phyloP scores from a whole-genome alignment of 176 grass and related monocot species.

The Hyparrhenia diplandra region DNA sequence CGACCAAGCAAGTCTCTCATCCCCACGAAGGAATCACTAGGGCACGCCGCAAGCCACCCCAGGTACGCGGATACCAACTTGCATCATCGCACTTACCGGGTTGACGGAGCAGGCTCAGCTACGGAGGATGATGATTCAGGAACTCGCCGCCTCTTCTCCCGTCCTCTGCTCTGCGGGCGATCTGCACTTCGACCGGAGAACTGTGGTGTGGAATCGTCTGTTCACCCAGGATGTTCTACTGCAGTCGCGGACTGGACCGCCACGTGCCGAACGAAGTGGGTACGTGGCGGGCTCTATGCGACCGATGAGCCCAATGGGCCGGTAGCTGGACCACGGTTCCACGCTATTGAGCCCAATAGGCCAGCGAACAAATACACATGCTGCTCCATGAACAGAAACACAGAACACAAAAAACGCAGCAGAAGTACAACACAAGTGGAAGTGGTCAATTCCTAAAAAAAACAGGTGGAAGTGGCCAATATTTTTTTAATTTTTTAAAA shows the following conservation, averaged over 20 bases:
- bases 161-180: neutral
- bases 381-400: too few relatives aligned
- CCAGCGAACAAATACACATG: too few relatives aligned
- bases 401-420: too few relatives aligned
- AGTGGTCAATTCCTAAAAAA: too few relatives aligned
- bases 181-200: neutral
- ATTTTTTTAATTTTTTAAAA: too few relatives aligned
- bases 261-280: conserved; percentile 5
- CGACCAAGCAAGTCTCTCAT: neutral
- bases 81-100: neutral
- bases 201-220: neutral
- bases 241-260: neutral
- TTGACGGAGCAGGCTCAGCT: neutral
- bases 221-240: neutral
- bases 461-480: too few relatives aligned
- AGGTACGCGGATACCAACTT: neutral
- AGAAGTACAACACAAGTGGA: too few relatives aligned
- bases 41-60: neutral
- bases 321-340: too few relatives aligned
- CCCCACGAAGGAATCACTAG: neutral
- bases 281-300: neutral
- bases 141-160: neutral
- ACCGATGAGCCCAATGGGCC: neutral
- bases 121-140: neutral
- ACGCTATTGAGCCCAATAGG: too few relatives aligned